Base-by-base conservation (phyloP, 139 green algal genomes). In the Coccomyxa sp. region DNA sequence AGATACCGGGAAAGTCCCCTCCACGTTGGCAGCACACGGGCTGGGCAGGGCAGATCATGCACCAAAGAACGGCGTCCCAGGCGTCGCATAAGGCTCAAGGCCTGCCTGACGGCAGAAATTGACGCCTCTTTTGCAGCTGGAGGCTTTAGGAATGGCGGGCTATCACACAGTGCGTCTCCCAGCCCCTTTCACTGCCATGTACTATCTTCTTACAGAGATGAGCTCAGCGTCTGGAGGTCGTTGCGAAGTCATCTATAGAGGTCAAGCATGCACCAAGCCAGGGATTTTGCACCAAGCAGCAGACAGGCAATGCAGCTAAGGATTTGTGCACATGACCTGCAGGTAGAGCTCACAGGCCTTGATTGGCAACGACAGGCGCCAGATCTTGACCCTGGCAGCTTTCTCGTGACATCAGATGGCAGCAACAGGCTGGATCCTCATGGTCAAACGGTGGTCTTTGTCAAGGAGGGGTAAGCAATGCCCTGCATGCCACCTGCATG, bases 381-480 rank as follows among this genome's bases (percentile, higher is more conserved):
- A 36, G 29, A 34, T 3, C 64, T 36, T 18, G 64, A 71, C 24
- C 29, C 64, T 34, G 27, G 29, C 24, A 37, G 64, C 35, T 71
- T 71, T 6, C 64, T 71, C 24, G 24, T 31, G 50, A 72, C 22
- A 35, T 22, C 31, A 40, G 70, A 74, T 44, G 16, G 36, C 70
- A 29, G 14, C 10, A 31, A 44, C 35, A 18, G 18, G 34, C 22
- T 44, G 44, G 33, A 31, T 54, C 34, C 34, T n/a, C 29, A 12
- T 29, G 70, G 70, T 8, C 10, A 50, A 14, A 27, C 14, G 33
- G 33, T 74, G 35, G 70, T 41, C 14, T 74, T 74, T 44, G 70
- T 74, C 14, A 74, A 74, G 70, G 70, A 41, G 44, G 70, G 70
- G 70, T 74, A 34, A 72, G 68, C 31, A 36, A 33, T 39, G 10